Evolutionary conservation across 352 stramenopile genomes (phyloP).

Genomic region (Pythium brachiatum): DNA sequence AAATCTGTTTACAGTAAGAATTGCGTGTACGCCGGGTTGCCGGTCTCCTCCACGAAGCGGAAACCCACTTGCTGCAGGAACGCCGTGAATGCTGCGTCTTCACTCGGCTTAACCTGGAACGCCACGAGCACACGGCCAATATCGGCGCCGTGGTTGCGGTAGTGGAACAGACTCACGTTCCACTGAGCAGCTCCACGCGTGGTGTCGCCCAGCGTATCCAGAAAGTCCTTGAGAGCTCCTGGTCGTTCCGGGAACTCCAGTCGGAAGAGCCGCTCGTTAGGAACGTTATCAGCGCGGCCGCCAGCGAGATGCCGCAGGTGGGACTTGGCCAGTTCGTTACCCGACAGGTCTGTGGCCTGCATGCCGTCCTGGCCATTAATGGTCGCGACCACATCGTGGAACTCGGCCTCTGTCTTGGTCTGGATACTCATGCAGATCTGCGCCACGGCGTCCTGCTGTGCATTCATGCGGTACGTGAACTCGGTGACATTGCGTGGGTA

Average conservation of each 20-base stretch:
- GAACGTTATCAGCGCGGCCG: conserved; percentile 78
- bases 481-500: conserved; percentile 91
- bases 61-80: conserved; percentile 79
- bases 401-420: conserved; percentile 69
- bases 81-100: conserved; percentile 52
- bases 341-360: conserved; percentile 90
- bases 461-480: conserved; percentile 96
- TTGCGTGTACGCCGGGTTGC: conserved; percentile 76
- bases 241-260: conserved; percentile 95
- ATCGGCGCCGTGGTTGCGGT: conserved; percentile 98
- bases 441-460: conserved; percentile 66
- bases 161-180: conserved; percentile 99
- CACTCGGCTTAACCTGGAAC: conserved; percentile 86
- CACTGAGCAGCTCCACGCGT: conserved; percentile 55
- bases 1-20: conserved; percentile 64
- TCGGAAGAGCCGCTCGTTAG: conserved; percentile 94
- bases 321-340: conserved; percentile 96
- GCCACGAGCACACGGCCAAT: conserved; percentile 97
- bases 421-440: conserved; percentile 97
- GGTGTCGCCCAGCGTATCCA: conserved; percentile 76
- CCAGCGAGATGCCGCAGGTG: conserved; percentile 96
- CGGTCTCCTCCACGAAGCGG: conserved; percentile 78
- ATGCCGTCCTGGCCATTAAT: conserved; percentile 84
- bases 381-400: conserved; percentile 53
- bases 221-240: conserved; percentile 91